phyloP scores from a whole-genome alignment of 768 basidiomycete species.

The Austroboletus festivus region DNA sequence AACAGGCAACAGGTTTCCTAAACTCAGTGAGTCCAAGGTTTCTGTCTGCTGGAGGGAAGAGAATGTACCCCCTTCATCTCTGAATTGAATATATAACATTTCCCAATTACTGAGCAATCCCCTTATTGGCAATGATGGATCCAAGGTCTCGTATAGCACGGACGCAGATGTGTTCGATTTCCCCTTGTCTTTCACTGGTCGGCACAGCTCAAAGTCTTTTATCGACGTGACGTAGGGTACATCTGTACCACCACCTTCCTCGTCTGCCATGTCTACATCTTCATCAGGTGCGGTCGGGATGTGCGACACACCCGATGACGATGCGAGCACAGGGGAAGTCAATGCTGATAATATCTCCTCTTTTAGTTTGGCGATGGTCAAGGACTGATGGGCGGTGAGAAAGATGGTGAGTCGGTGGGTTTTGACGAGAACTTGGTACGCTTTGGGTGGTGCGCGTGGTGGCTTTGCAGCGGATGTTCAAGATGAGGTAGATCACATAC shows the following conservation, averaged over 20 bases:
- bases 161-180: conserved; percentile 28
- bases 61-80: conserved; percentile 51
- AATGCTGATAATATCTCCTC: conserved; percentile 62
- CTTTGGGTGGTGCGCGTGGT: conserved; percentile 53
- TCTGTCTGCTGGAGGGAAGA: background rate
- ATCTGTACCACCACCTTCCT: conserved; percentile 4
- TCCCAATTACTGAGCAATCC: conserved; percentile 64
- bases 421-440: conserved; percentile 67
- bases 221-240: conserved; percentile 36
- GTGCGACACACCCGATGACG: conserved; percentile 25
- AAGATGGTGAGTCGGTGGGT: conserved; percentile 70
- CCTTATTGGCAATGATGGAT: conserved; percentile 42
- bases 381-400: conserved; percentile 51
- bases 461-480: conserved; percentile 37
- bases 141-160: conserved; percentile 47
- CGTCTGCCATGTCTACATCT: conserved; percentile 24
- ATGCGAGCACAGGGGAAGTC: conserved; percentile 39
- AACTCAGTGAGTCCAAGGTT: background rate
- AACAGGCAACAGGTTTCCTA: conserved; percentile 61
- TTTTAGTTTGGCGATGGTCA: conserved; percentile 58
- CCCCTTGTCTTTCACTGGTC: conserved; percentile 49
- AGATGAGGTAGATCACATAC: background rate
- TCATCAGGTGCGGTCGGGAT: conserved; percentile 30
- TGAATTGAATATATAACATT: conserved; percentile 63
- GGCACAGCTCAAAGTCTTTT: conserved; percentile 65